Base-by-base conservation (phyloP, 176 grass and related monocot species). In the Luzula sylvatica region DNA sequence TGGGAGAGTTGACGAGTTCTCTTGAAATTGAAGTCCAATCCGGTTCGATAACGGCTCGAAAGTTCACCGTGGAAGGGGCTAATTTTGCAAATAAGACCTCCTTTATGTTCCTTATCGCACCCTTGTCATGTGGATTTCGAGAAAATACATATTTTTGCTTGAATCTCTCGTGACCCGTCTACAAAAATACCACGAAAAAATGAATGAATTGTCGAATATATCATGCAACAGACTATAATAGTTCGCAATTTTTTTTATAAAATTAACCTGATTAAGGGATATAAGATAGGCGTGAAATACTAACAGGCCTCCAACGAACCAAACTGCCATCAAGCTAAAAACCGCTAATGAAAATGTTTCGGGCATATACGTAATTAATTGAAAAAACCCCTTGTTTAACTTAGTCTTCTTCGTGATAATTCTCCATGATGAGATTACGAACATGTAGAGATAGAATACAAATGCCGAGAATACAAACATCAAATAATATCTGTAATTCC, bases 401-500 rank as follows among this genome's bases (percentile, higher is more conserved):
- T 7, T 23, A 7, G 4, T 46, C 62, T 73, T 14, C n/a, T 58
- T 66, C 23, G 11, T 55, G 3, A 39, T 46, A 7, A 92, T 81
- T 46, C 60, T 71, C 70, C 17, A 71, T 42, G 45, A 39, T 2
- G 76, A 53, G 30, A 92, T 76, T 0, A 46, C 16, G 23, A 78
- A 51, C 32, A 63, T 41, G 39, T 77, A 81, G 0, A 30, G 7
- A 42, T 74, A 77, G 59, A 85, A 78, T 7, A 61, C 69, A 0
- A 93, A 15, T 11, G 55, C 43, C 2, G 69, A 65, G 46, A 50
- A 58, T 13, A 82, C 11, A 6, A 75, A 23, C 77, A 82, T 61
- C 51, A 93, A 15, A 61, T 82, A 86, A 12, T 56, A 69, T 1
- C 81, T 56, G 53, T 69, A 82, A 40, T 86, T 86, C 45, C 87